Base-by-base conservation (phyloP, 2,329 filamentous ascomycete genomes). In the Xylariales sp. region DNA sequence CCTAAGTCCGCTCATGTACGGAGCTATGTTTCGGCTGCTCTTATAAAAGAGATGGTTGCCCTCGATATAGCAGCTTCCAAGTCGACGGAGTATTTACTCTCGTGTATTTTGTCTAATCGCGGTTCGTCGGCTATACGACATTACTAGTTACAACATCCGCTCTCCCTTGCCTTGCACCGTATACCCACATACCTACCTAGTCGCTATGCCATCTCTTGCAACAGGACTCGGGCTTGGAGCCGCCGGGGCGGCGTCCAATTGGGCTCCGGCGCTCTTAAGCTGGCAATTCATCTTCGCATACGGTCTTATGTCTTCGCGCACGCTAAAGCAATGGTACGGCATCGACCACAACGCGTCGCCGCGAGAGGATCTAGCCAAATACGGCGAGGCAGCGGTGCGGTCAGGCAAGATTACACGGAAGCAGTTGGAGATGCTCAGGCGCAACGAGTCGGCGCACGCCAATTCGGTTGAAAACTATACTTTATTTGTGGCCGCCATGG, bases 321-420 rank as follows among this genome's bases (percentile, higher is more conserved):
- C 76, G 6, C 75, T 80, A 18, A 85, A 85, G 67, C 73, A 80
- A 65, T 73, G 71, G 63, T 80, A 80, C 73, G 79, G 80, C 32
- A 73, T 85, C 68, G 83, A 85, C 75, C 83, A 85, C 75, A 81
- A 86, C 53, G 78, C 74, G 28, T 81, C 78, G 46, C 84, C 84
- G 0, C 79, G 83, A 28, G 77, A 83, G 65, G 84, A 85, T 70
- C 74, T 85, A 3, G 70, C 64, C 58, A 83, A 82, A 70, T 84
- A 83, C 72, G 83, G 83, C 60, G 78, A 80, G 3, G 74, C 73
- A 5, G 81, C 82, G 8, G 79, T 84, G 16, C 74, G 72, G 5
- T 80, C 81, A 3, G 81, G 81, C 3, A 83, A 83, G 69, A 76
- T 86, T 50, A 83, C 80, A 0, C 78, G 77, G 45, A 69, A 65